Evolutionary conservation across 352 stramenopile species (phyloP).

Genomic region (Phytophthora pini): DNA sequence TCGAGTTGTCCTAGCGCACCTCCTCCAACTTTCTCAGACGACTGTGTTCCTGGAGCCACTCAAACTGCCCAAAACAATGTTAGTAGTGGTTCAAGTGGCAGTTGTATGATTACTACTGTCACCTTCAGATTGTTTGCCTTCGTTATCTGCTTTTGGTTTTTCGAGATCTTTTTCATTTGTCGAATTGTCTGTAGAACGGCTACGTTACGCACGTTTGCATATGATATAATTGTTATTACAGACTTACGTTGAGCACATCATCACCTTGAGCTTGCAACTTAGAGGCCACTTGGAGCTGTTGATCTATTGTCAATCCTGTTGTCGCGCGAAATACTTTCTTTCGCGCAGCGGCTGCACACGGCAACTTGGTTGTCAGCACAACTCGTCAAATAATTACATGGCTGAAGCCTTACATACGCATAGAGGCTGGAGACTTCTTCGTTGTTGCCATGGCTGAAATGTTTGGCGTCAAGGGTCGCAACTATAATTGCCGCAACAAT

Average conservation of each 20-base stretch:
- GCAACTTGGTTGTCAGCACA: background rate
- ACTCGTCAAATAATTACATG: background rate
- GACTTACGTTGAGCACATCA: slow-evolving; percentile 60
- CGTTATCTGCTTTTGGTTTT: slow-evolving; percentile 61
- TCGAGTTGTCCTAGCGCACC: slow-evolving; percentile 8
- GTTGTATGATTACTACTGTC: background rate
- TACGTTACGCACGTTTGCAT: background rate
- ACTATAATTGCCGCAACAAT: slow-evolving; percentile 15
- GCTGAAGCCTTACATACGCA: slow-evolving; percentile 3
- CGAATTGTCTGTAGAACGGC: slow-evolving; percentile 50
- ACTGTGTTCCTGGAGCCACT: slow-evolving; percentile 74
- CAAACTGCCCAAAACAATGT: slow-evolving; percentile 42
- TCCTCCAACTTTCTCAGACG: slow-evolving; percentile 73
- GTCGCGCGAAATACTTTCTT: slow-evolving; percentile 79
- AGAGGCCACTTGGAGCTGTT: slow-evolving; percentile 64
- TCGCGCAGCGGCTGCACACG: slow-evolving; percentile 11
- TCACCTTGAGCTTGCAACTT: slow-evolving; percentile 58
- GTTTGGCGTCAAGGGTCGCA: slow-evolving; percentile 15
- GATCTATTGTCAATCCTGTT: slow-evolving; percentile 61
- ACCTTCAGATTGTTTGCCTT: slow-evolving; percentile 73
- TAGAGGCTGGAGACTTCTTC: slow-evolving; percentile 4
- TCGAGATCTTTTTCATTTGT: slow-evolving; percentile 70
- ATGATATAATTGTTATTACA: background rate
- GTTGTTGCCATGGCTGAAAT: slow-evolving; percentile 1
- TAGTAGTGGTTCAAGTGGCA: background rate